Conservation (phyloP, 345 rosid genomes). For the Streptanthus diversifolius region DNA sequence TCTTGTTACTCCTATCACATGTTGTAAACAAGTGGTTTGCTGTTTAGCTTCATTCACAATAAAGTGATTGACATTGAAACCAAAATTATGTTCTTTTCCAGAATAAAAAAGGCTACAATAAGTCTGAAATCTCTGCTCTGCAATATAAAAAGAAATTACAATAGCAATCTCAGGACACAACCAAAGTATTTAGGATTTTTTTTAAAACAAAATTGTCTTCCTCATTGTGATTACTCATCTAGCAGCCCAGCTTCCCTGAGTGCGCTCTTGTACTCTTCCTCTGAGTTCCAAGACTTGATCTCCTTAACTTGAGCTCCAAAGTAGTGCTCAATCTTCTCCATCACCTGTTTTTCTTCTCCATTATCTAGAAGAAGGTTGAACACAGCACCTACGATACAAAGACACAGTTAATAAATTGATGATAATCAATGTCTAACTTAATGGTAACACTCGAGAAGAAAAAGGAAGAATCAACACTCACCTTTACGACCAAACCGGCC, state of each 20-base stretch:
- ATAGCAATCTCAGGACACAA: background rate
- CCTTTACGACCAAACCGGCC: slow-evolving; percentile 97
- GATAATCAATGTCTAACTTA: background rate
- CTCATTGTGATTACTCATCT: slow-evolving; percentile 10
- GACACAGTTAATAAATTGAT: background rate
- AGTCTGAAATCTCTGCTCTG: background rate
- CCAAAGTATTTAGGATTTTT: background rate
- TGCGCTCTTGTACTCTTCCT: slow-evolving; percentile 33
- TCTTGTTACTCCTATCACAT: background rate
- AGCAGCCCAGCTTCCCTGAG: slow-evolving; percentile 35
- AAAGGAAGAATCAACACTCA: slow-evolving; percentile 15
- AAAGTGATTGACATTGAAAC: background rate
- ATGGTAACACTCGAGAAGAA: background rate
- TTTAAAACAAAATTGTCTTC: background rate
- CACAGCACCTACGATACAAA: slow-evolving; percentile 61
- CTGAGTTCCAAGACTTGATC: slow-evolving; percentile 46
- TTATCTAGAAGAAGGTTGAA: slow-evolving; percentile 63
- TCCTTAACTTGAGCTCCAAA: slow-evolving; percentile 44
- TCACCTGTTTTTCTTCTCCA: slow-evolving; percentile 40
- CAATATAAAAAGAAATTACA: background rate
- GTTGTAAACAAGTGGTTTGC: slow-evolving; percentile 1
- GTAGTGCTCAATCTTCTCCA: slow-evolving; percentile 73
- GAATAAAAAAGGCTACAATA: background rate
- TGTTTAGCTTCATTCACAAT: background rate
- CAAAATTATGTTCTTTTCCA: background rate